Evolutionary conservation across 176 grass and related monocot genomes (phyloP), one percentile per base, ranked within the genome.

Genomic region (Lolium rigidum): DNA sequence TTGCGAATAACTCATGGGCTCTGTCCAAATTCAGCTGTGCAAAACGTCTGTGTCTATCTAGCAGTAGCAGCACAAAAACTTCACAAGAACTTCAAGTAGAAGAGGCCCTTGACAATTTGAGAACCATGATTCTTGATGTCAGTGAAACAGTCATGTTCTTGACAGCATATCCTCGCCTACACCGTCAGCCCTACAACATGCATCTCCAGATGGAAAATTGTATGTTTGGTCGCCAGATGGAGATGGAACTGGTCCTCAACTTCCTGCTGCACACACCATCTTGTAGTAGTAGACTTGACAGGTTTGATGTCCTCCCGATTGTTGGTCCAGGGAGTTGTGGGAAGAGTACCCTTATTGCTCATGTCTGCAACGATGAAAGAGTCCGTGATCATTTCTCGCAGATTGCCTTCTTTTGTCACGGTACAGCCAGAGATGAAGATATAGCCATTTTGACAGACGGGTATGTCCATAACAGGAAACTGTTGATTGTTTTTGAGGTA

Each of bases 301-400:
- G 14, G n/a, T 17, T 65, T 9, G 71, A 65, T 14, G 58, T 84
- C 58, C 11, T 84, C 2, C 72, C 44, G 0, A 5, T 84, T 52
- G 18, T 84, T 46, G 39, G 68, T 71, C 65, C 65, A 38, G 15
- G 14, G 31, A 35, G 25, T 14, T 26, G 25, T 35, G 62, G 62
- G 62, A 65, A 68, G 65, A 39, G 28, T 18, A 68, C 65, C 31
- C 65, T 69, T 69, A 35, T 39, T 39, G 7, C 65, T 44, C 69
- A 71, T 71, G 69, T 71, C 39, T 71, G 38, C 39, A 28, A 78
- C 2, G 70, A 86, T 3, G 70, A 73, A 60, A 90, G 70, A 56
- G 70, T 90, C 11, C 38, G 70, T 26, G 46, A 47, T 11, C 20
- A 67, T 88, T 90, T 90, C 44, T 59, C 83, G 28, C n/a, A 81